Conservation (phyloP, 192 early-diverging fungal genomes). For the Gigaspora rosea region DNA sequence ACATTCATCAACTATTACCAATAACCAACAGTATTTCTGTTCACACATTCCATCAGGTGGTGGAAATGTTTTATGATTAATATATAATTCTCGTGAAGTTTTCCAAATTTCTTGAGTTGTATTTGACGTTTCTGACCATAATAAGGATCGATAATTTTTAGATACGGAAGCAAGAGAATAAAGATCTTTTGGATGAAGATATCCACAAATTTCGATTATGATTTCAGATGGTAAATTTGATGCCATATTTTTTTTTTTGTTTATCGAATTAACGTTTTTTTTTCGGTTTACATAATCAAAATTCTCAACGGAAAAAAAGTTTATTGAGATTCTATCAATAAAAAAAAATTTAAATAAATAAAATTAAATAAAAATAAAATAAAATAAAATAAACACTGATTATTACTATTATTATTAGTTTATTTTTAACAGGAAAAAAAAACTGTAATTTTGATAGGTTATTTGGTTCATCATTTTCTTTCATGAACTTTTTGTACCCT, state of each 20-base stretch:
- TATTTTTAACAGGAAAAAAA: too few relatives aligned
- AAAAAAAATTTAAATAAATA: too few relatives aligned
- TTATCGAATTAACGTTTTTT: neutral
- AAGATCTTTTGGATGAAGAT: constrained; percentile 13
- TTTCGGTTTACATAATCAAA: neutral
- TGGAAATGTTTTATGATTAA: neutral
- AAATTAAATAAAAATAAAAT: too few relatives aligned
- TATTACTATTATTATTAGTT: too few relatives aligned
- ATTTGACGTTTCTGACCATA: neutral
- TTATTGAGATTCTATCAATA: too few relatives aligned
- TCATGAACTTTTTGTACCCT: too few relatives aligned
- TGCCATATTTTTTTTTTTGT: neutral
- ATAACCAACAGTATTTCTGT: neutral
- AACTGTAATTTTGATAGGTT: too few relatives aligned
- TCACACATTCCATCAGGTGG: constrained; percentile 10
- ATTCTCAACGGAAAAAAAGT: neutral
- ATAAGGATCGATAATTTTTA: constrained; percentile 3
- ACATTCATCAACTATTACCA: neutral
- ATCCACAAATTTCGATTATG: constrained; percentile 16
- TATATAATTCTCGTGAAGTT: neutral
- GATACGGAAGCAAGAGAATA: neutral
- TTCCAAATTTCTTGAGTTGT: constrained; percentile 12
- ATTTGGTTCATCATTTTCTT: too few relatives aligned
- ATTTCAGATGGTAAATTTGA: constrained; percentile 22
- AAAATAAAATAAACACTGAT: too few relatives aligned